Evolutionary conservation across 179 eudicot genomes (phyloP).

Genomic region (Silene coronaria): DNA sequence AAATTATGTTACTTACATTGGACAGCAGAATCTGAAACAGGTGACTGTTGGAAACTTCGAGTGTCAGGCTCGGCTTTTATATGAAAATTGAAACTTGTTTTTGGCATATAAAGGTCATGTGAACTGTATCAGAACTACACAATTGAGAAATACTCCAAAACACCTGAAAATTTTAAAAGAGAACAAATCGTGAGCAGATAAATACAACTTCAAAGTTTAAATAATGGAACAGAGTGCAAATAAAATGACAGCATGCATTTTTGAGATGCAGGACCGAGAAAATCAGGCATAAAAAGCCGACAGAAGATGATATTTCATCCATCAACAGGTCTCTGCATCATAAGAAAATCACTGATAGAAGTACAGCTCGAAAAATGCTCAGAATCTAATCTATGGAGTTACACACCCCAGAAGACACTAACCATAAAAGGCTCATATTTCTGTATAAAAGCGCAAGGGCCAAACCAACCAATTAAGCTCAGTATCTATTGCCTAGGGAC

Average conservation of each 20-base stretch:
- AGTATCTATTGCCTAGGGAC: conserved; percentile 31
- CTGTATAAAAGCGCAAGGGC: conserved; percentile 49
- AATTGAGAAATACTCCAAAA: neutral
- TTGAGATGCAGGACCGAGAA: conserved; percentile 58
- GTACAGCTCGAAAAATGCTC: conserved; percentile 59
- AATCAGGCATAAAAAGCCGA: conserved; percentile 19
- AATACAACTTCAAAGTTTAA: too few species aligned
- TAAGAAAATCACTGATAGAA: conserved; percentile 28
- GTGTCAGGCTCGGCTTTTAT: neutral
- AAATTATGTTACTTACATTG: too few species aligned
- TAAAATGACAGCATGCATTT: conserved; percentile 12
- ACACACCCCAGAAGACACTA: conserved; percentile 39
- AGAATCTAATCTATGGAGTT: conserved; percentile 49
- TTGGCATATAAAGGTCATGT: too few species aligned
- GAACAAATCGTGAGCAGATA: neutral
- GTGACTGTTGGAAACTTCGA: too few species aligned
- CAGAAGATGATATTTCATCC: conserved; percentile 71
- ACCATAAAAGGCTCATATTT: conserved; percentile 42
- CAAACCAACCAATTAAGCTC: conserved; percentile 40
- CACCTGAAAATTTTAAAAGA: neutral
- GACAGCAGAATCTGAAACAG: too few species aligned
- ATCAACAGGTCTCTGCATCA: conserved; percentile 61
- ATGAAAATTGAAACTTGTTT: neutral
- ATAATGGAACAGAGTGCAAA: too few species aligned
- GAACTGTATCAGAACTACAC: too few species aligned